These are phyloP conservation scores for Podila minutissima DNA, from an alignment of 192 early-diverging fungal genomes.

Conservation along the genomic window DNA sequence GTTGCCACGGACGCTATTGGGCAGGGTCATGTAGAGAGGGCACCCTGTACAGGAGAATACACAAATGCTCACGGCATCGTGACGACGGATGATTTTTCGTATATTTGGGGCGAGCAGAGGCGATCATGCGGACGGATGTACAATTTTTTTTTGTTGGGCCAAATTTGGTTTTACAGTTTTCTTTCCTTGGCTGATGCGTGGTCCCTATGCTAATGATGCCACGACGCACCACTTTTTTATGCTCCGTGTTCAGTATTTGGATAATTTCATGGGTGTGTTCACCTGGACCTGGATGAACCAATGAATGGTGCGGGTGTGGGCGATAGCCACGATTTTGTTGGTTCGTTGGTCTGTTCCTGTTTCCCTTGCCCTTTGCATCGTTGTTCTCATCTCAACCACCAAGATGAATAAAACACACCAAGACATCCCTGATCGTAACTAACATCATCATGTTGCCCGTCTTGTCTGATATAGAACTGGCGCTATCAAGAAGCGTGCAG, in stretches of 20 bases:
- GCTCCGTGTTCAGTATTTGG: too few relatives aligned
- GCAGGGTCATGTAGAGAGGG: background rate
- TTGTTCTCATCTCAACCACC: too few relatives aligned
- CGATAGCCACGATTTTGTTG: too few relatives aligned
- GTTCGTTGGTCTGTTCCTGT: too few relatives aligned
- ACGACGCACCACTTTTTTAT: too few relatives aligned
- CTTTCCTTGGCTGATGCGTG: background rate
- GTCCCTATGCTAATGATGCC: background rate
- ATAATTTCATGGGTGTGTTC: too few relatives aligned
- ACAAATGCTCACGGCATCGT: background rate
- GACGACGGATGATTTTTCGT: background rate
- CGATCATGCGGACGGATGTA: background rate
- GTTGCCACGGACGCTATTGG: background rate
- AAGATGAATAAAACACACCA: too few relatives aligned
- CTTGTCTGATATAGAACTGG: constrained; percentile 60
- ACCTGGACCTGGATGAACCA: too few relatives aligned
- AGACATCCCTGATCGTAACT: too few relatives aligned
- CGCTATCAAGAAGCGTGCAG: constrained; percentile 78
- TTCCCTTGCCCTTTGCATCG: too few relatives aligned
- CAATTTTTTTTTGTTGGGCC: background rate
- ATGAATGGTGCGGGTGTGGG: too few relatives aligned
- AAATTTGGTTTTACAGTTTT: too few relatives aligned
- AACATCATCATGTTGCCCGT: background rate
- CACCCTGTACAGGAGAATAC: background rate
- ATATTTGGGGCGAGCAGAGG: background rate